Evolutionary conservation across 352 stramenopile genomes (phyloP).

Genomic region (Pythium volutum): DNA sequence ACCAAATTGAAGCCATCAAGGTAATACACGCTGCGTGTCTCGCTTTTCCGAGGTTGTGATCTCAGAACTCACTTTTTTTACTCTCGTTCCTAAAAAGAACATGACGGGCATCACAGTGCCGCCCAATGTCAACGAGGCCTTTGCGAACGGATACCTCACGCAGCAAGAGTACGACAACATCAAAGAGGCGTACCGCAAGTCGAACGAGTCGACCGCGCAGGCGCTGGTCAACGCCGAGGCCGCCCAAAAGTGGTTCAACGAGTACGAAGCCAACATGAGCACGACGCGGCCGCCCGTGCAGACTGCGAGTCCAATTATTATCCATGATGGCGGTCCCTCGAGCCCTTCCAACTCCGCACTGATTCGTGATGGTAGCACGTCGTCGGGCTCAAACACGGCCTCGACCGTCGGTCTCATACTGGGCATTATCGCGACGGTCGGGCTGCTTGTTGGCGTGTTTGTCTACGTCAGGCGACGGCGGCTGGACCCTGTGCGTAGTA

Average conservation of each 20-base stretch:
- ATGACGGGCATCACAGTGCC: slow-evolving; percentile 10
- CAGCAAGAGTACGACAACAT: slow-evolving; percentile 15
- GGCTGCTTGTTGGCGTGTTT: not conserved
- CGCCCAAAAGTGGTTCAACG: slow-evolving; percentile 6
- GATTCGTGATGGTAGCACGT: not conserved
- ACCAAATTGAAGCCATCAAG: slow-evolving; percentile 12
- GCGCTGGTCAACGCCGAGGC: slow-evolving; percentile 9
- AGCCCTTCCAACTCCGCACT: not conserved
- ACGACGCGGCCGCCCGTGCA: not conserved
- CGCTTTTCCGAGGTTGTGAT: not conserved
- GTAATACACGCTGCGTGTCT: not conserved
- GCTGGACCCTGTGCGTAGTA: not conserved
- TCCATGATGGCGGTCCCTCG: not conserved
- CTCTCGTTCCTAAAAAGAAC: slow-evolving; percentile 2
- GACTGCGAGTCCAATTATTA: not conserved
- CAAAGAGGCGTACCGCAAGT: not conserved
- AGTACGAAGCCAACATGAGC: slow-evolving; percentile 12
- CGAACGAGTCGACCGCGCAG: slow-evolving; percentile 9
- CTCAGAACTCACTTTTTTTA: not conserved
- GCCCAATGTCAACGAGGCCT: slow-evolving; percentile 3
- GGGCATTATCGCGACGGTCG: not conserved
- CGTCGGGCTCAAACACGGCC: not conserved
- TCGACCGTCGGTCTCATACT: slow-evolving; percentile 2
- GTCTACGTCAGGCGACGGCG: slow-evolving; percentile 4
- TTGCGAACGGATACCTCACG: slow-evolving; percentile 12